A percentile compares a stretch with the other conserved stretches of the same genome.
Evolutionary conservation across 495 filamentous ascomycete genomes (phyloP).

Genomic region (Aspergillus bertholletiae): DNA sequence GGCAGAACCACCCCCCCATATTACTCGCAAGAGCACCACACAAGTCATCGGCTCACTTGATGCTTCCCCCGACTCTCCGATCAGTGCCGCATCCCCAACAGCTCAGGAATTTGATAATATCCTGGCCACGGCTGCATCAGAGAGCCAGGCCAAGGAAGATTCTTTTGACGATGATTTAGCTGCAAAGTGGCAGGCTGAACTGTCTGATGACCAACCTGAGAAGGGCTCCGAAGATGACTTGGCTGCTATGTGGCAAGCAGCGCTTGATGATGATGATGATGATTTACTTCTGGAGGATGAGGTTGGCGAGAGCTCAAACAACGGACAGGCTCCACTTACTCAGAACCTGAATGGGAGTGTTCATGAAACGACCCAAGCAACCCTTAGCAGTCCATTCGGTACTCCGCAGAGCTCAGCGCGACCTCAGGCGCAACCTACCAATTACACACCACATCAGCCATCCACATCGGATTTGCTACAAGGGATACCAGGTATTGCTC

Average conservation of each 20-base stretch:
- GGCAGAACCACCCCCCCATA: constrained; percentile 13
- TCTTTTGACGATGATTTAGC: constrained; percentile 21
- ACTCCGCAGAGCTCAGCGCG: constrained; percentile 21
- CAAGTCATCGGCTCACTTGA: constrained; percentile 37
- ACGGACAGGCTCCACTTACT: constrained; percentile 11
- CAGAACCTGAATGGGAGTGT: constrained; percentile 13
- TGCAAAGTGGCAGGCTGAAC: constrained; percentile 25
- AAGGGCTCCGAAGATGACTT: constrained; percentile 54
- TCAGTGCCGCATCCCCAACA: constrained; percentile 31
- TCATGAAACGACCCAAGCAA: constrained; percentile 4
- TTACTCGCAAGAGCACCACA: constrained; percentile 42
- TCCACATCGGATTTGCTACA: constrained; percentile 38
- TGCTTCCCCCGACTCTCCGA: constrained; percentile 24
- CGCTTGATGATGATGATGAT: constrained; percentile 73
- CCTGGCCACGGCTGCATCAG: constrained; percentile 26
- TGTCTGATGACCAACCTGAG: constrained; percentile 15
- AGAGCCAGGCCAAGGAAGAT: constrained; percentile 7
- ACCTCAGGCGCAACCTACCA: constrained; percentile 15
- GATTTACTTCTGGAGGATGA: constrained; percentile 70
- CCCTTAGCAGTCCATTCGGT: constrained; percentile 32
- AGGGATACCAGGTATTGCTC: constrained; percentile 22
- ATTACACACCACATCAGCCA: constrained; percentile 45
- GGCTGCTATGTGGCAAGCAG: constrained; percentile 78
- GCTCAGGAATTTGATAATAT: constrained; percentile 28
- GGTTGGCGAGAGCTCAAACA: constrained; percentile 25